These are phyloP conservation scores for Termitomyces bulborhizus DNA, from an alignment of 768 basidiomycete genomes.

Conservation along the genomic window DNA sequence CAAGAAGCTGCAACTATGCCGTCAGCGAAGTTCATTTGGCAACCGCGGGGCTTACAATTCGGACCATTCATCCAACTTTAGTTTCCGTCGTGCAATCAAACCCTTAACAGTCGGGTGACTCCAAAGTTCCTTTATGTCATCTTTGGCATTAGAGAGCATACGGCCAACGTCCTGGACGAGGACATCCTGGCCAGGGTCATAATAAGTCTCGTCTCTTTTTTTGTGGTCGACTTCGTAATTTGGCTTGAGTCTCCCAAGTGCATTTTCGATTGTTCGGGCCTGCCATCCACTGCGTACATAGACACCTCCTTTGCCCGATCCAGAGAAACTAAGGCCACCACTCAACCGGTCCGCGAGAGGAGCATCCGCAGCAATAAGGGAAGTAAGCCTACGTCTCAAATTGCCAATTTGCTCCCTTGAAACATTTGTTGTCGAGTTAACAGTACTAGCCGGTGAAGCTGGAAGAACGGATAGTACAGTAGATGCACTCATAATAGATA, in stretches of 20 bases:
- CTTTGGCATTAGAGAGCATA: constrained; percentile 50
- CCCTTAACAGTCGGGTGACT: constrained; percentile 62
- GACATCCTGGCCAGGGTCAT: constrained; percentile 39
- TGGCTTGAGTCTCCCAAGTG: constrained; percentile 32
- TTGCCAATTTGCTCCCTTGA: constrained; percentile 40
- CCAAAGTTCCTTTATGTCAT: constrained; percentile 72
- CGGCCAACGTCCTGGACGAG: constrained; percentile 56
- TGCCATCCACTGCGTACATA: constrained; percentile 84
- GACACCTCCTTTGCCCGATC: constrained; percentile 70
- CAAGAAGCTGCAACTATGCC: constrained; percentile 50
- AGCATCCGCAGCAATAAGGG: constrained; percentile 55
- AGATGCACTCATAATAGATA: constrained; percentile 26
- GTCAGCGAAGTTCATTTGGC: constrained; percentile 10
- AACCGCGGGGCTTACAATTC: constrained; percentile 62
- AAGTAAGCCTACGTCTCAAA: constrained; percentile 53
- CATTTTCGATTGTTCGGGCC: constrained; percentile 54
- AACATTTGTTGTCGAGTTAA: constrained; percentile 20
- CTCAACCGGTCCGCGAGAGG: constrained; percentile 68
- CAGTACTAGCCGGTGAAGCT: constrained; percentile 18
- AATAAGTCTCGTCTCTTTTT: constrained; percentile 24
- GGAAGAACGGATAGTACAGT: constrained; percentile 13
- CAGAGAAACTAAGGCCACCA: constrained; percentile 66
- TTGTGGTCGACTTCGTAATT: constrained; percentile 25
- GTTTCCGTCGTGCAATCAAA: constrained; percentile 58
- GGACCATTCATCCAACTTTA: constrained; percentile 83